These are phyloP conservation scores for Aspergillus olivimuriae DNA, from an alignment of 495 filamentous ascomycete species.

Conservation along the genomic window DNA sequence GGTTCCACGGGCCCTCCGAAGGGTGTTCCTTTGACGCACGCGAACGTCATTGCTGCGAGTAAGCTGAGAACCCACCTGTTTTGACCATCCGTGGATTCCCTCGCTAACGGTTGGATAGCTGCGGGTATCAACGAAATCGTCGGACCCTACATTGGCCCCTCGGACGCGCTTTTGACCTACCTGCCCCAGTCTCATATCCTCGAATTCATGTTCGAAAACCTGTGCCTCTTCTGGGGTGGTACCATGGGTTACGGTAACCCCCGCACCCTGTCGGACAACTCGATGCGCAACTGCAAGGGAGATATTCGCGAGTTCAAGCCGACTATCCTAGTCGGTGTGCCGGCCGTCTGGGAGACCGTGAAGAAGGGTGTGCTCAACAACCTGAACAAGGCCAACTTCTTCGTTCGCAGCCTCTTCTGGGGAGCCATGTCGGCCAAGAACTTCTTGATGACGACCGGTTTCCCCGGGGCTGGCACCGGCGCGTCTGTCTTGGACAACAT, in stretches of 20 bases:
- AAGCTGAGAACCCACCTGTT: slow-evolving; percentile 26
- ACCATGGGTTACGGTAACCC: slow-evolving; percentile 97
- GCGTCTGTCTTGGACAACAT: slow-evolving; percentile 61
- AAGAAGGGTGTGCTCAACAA: slow-evolving; percentile 95
- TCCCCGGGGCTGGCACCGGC: slow-evolving; percentile 65
- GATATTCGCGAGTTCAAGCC: slow-evolving; percentile 94
- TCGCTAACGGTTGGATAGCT: slow-evolving; percentile 44
- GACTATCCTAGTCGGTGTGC: slow-evolving; percentile 88
- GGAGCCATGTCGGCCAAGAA: slow-evolving; percentile 77
- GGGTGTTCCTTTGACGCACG: slow-evolving; percentile 88
- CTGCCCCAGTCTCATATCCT: slow-evolving; percentile 93
- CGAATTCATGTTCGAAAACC: slow-evolving; percentile 96
- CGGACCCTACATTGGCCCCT: slow-evolving; percentile 75
- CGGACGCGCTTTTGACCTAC: slow-evolving; percentile 84
- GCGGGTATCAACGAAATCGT: slow-evolving; percentile 84
- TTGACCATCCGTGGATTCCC: too few relatives aligned
- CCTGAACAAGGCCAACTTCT: slow-evolving; percentile 64
- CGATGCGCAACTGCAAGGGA: slow-evolving; percentile 88
- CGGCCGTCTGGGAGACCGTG: slow-evolving; percentile 94
- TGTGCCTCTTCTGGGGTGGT: slow-evolving; percentile 86
- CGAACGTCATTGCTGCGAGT: slow-evolving; percentile 82
- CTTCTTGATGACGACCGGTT: slow-evolving; percentile 65
- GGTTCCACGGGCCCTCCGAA: slow-evolving; percentile 96
- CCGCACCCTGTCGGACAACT: slow-evolving; percentile 82
- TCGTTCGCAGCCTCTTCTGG: slow-evolving; percentile 89